These are phyloP conservation scores for Oldenlandia corymbosa DNA, from an alignment of 257 asterid species.

Conservation along the genomic window DNA sequence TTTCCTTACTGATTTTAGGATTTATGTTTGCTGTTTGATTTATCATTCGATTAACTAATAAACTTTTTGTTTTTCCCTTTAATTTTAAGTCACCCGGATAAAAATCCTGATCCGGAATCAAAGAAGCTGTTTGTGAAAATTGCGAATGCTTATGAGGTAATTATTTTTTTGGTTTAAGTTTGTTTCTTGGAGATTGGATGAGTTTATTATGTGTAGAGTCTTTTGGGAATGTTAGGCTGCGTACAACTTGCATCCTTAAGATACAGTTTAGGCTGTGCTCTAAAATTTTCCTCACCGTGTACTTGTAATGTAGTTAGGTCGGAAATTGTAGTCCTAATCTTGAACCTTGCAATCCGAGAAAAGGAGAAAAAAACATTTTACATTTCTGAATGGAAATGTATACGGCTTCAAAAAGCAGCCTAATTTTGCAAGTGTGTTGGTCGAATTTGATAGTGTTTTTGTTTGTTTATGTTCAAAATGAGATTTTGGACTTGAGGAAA, in stretches of 20 bases:
- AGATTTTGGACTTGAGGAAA: not conserved
- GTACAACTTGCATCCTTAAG: no score
- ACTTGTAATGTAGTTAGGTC: no score
- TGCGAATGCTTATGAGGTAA: conserved; percentile 95
- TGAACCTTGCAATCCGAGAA: no score
- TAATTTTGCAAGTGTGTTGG: no score
- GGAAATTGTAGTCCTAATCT: no score
- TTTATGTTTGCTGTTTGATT: not conserved
- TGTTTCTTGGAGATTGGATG: not conserved
- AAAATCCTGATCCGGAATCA: conserved; percentile 87
- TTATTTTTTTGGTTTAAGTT: not conserved
- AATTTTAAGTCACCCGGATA: conserved; percentile 75
- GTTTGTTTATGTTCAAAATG: not conserved
- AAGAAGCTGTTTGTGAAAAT: conserved; percentile 71
- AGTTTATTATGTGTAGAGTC: not conserved
- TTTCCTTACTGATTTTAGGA: not conserved
- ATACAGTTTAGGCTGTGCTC: no score
- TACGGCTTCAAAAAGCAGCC: no score
- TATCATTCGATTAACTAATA: conserved; percentile 3
- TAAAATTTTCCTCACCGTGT: no score
- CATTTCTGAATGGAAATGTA: no score
- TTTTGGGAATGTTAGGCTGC: not conserved
- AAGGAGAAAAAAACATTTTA: no score
- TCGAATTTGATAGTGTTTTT: no score
- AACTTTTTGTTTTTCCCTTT: not conserved